Evolutionary conservation across 495 filamentous ascomycete species (phyloP), one percentile per base, ranked within the genome.

Genomic region (Monascus purpureus): DNA sequence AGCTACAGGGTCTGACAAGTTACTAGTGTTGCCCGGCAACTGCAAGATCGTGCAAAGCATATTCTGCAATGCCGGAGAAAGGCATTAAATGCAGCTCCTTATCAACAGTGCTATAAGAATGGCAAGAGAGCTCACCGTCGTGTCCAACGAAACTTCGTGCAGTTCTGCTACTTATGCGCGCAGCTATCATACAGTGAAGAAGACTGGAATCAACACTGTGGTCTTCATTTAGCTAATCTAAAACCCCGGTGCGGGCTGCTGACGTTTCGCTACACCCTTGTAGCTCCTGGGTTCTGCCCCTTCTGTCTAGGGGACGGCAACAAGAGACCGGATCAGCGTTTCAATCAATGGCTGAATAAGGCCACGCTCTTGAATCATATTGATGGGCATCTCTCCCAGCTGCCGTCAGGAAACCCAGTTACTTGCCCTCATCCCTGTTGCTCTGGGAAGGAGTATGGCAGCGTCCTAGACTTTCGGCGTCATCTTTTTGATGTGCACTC

Each of bases 81-180:
- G 25, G 4, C 25, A 27, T 27, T 27, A 12, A 27, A 27, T 27
- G 25, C 25, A n/a, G 25, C 25, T 6, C 25, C 25, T 27, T 27
- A 27, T 27, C 25, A 27, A 27, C 25, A 27, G 25, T 12, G n/a
- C 25, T 27, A 27, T 27, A 27, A 27, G 25, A 27, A 27, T 27
- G 25, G 25, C 25, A 27, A 27, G n/a, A 27, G 25, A 27, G 25
- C 25, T 27, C 25, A 27, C n/a, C 25, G 25, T n/a, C 25, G 25
- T 6, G 25, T 12, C 25, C 25, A 12, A 6, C 25, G 25, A 12
- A 27, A 5, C 25, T 27, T 27, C n/a, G 5, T 27, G 5, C 25
- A 27, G 25, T 27, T 27, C n/a, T 27, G 25, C n/a, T 27, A 27
- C n/a, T 12, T 27, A 12, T 27, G 25, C n/a, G 25, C 25, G 4